Evolutionary conservation across 1,284 basidiomycete species (phyloP).

Genomic region (Abortiporus biennis): DNA sequence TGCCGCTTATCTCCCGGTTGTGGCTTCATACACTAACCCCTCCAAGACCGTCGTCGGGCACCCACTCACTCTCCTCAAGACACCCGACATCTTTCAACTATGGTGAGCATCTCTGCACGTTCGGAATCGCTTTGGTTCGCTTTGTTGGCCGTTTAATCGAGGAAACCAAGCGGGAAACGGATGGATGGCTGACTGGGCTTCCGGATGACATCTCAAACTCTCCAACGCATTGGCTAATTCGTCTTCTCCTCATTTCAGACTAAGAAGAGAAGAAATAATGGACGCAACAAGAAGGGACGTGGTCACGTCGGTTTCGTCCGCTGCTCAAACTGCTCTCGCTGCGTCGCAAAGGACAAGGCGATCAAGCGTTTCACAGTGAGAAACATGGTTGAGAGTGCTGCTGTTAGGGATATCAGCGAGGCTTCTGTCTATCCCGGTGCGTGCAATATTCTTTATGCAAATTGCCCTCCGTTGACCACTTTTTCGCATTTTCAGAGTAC

Average conservation of each 20-base stretch:
- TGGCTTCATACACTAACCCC: neutral
- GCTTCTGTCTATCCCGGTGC: slow-evolving; percentile 90
- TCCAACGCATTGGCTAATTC: neutral
- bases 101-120: slow-evolving; percentile 26
- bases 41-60: slow-evolving; percentile 16
- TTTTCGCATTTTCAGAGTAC: slow-evolving; percentile 64
- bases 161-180: slow-evolving; percentile 13
- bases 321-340: slow-evolving; percentile 98
- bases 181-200: slow-evolving; percentile 22
- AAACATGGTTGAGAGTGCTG: slow-evolving; percentile 99
- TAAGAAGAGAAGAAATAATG: slow-evolving; percentile 98
- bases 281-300: slow-evolving; percentile 98
- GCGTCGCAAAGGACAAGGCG: slow-evolving; percentile 96
- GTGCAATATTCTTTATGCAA: slow-evolving; percentile 24
- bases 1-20: neutral
- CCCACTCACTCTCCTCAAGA: slow-evolving; percentile 22
- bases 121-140: slow-evolving; percentile 7
- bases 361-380: slow-evolving; percentile 99
- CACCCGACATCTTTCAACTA: slow-evolving; percentile 23
- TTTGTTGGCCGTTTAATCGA: slow-evolving; percentile 9
- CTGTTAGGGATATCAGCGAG: slow-evolving; percentile 96
- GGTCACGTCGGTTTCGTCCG: slow-evolving; percentile 93
- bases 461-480: neutral
- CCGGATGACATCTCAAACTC: slow-evolving; percentile 19
- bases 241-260: slow-evolving; percentile 48